Evolutionary conservation across 176 grass and related monocot species (phyloP).

Genomic region (Pontederia paniculata): DNA sequence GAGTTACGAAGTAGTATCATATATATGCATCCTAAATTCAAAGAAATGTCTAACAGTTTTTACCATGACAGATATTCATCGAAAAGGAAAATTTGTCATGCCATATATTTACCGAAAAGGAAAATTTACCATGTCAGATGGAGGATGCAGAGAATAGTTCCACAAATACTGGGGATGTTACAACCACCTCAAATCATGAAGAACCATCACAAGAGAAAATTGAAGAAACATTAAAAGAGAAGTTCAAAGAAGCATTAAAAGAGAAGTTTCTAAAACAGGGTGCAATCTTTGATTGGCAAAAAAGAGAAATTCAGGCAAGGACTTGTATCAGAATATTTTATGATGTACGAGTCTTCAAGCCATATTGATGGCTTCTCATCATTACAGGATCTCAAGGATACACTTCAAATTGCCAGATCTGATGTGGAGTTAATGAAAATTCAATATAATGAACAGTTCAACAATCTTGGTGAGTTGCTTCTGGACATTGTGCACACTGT

Average conservation of each 20-base stretch:
- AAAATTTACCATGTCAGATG: neutral
- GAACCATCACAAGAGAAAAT: conserved; percentile 4
- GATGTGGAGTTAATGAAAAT: conserved; percentile 59
- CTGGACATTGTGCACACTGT: too few species aligned
- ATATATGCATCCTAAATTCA: too few species aligned
- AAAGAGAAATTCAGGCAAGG: conserved; percentile 68
- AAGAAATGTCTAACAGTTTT: too few species aligned
- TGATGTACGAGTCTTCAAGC: conserved; percentile 11
- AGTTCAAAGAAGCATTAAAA: conserved; percentile 19
- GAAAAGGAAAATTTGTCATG: too few species aligned
- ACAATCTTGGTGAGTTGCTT: conserved; percentile 43
- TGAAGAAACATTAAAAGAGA: conserved; percentile 19
- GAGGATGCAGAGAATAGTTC: neutral
- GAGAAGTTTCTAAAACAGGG: conserved; percentile 21
- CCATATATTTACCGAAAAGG: too few species aligned
- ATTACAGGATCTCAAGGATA: conserved; percentile 52
- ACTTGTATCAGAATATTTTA: neutral
- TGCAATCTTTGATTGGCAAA: conserved; percentile 40
- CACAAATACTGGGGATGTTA: conserved; percentile 23
- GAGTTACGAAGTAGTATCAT: too few species aligned
- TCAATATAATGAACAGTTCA: conserved; percentile 41
- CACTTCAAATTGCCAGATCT: conserved; percentile 48
- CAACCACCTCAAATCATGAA: conserved; percentile 34
- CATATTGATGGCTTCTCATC: conserved; percentile 16
- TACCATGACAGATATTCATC: too few species aligned